Conservation (phyloP, 345 rosid genomes). For the Ceriops tagal region DNA sequence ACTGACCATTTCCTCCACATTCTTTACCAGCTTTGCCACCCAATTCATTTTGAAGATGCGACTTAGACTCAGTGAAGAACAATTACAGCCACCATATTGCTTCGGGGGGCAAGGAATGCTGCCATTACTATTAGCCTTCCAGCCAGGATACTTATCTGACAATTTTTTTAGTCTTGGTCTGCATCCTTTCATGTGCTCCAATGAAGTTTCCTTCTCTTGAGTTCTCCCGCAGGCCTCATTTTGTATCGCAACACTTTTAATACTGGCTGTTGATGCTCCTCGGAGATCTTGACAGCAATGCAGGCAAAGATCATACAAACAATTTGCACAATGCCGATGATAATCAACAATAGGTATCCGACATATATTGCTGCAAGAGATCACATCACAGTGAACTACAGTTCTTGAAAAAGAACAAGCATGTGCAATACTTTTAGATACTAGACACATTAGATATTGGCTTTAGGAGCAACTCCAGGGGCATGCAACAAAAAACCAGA, state of each 20-base stretch:
- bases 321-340: slow-evolving; percentile 82
- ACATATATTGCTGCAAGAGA: slow-evolving; percentile 76
- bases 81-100: slow-evolving; percentile 82
- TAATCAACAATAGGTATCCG: slow-evolving; percentile 92
- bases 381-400: slow-evolving; percentile 8
- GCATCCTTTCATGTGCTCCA: slow-evolving; percentile 24
- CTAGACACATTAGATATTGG: background rate
- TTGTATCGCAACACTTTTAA: slow-evolving; percentile 23
- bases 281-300: slow-evolving; percentile 95
- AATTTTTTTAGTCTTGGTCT: slow-evolving; percentile 42
- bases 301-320: slow-evolving; percentile 82
- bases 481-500: background rate
- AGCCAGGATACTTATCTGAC: slow-evolving; percentile 58
- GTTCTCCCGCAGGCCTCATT: slow-evolving; percentile 29
- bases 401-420: slow-evolving; percentile 1
- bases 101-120: slow-evolving; percentile 89
- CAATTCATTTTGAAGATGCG: slow-evolving; percentile 97
- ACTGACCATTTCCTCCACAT: slow-evolving; percentile 85
- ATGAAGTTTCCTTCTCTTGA: slow-evolving; percentile 26
- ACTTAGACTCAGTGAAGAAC: slow-evolving; percentile 55
- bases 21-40: slow-evolving; percentile 95
- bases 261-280: slow-evolving; percentile 39
- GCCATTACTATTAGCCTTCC: slow-evolving; percentile 81
- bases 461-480: background rate
- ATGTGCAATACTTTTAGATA: background rate